These are phyloP conservation scores for Selenicereus undatus DNA, from an alignment of 148 eudicot species.

Conservation along the genomic window DNA sequence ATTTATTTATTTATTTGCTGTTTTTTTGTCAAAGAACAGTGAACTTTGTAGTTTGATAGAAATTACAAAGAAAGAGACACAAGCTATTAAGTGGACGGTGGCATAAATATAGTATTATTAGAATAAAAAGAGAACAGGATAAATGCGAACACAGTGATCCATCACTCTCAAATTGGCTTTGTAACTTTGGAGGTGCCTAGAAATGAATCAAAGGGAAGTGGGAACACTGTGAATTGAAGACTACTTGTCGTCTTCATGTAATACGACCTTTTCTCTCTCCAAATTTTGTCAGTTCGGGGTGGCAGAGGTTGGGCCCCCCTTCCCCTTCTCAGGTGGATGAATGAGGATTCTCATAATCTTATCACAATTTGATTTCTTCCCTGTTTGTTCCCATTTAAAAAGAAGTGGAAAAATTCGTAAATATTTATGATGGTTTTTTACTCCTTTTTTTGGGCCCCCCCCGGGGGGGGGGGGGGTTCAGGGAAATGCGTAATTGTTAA, in stretches of 20 bases:
- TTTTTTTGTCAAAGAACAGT: neutral
- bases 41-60: neutral
- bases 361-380: no score
- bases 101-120: neutral
- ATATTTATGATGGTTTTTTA: no score
- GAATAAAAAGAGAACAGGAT: neutral
- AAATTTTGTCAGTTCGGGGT: neutral
- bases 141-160: neutral
- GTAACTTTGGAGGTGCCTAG: neutral
- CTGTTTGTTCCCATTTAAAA: neutral
- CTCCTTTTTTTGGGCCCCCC: no score
- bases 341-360: no score
- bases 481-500: no score
- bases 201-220: neutral
- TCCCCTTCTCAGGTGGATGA: neutral
- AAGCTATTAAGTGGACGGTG: neutral
- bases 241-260: neutral
- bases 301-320: neutral
- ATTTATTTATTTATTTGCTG: neutral
- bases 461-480: no score
- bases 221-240: neutral
- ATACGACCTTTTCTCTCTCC: neutral
- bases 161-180: neutral
- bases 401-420: neutral
- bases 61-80: neutral